Conservation (phyloP, 176 grass and related monocot species). For the Aechmea fasciata region DNA sequence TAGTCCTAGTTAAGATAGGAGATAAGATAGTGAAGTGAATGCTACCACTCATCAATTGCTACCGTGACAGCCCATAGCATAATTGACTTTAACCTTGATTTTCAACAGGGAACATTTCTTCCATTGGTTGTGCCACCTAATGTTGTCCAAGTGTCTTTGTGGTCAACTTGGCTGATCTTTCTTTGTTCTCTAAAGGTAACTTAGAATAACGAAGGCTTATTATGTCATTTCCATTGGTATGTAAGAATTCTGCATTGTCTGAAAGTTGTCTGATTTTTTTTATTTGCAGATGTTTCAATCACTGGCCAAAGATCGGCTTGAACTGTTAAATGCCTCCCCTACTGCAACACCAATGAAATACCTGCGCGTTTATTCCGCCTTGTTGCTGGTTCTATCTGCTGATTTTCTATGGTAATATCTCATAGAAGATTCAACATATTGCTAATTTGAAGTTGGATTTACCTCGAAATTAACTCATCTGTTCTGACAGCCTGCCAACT, state of each 20-base stretch:
- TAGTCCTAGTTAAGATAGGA: too few species aligned
- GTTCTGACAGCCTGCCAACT: neutral
- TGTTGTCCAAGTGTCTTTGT: constrained; percentile 65
- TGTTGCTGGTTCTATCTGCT: constrained; percentile 70
- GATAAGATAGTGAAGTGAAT: too few species aligned
- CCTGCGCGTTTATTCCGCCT: constrained; percentile 70
- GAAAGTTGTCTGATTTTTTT: constrained; percentile 37
- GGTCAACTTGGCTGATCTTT: constrained; percentile 74
- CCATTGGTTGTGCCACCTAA: constrained; percentile 78
- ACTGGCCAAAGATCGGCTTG: constrained; percentile 86
- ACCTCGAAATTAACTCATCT: neutral
- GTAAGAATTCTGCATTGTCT: constrained; percentile 14
- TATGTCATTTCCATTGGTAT: constrained; percentile 1
- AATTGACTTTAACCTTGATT: constrained; percentile 3
- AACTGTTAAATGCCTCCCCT: constrained; percentile 74
- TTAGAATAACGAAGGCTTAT: neutral
- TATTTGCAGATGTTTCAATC: constrained; percentile 79
- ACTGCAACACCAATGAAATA: constrained; percentile 79
- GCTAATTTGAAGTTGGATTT: constrained; percentile 11
- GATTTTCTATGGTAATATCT: constrained; percentile 92
- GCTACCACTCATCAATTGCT: neutral
- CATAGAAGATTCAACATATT: constrained; percentile 27
- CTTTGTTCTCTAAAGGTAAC: constrained; percentile 95
- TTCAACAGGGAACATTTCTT: constrained; percentile 82
- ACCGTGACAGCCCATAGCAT: constrained; percentile 25